Evolutionary conservation across 2,329 filamentous ascomycete genomes (phyloP).

Genomic region (Colletotrichum siamense): DNA sequence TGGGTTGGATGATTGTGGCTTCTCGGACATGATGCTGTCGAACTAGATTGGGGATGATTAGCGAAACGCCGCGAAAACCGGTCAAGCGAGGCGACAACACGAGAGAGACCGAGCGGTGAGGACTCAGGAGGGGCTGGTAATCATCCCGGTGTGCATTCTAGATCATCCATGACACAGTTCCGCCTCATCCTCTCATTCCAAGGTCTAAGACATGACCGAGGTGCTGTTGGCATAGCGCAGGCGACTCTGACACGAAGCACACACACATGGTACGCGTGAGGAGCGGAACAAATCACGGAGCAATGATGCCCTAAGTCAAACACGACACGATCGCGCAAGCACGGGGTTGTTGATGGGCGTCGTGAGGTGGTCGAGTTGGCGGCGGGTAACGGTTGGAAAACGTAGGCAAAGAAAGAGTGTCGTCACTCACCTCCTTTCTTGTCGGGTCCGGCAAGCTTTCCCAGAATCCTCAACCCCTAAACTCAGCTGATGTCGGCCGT

Average conservation of each 20-base stretch:
- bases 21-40: constrained; percentile 35
- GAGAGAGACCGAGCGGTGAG: constrained; percentile 1
- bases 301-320: neutral
- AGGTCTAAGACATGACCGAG: constrained; percentile 25
- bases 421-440: constrained; percentile 22
- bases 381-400: neutral
- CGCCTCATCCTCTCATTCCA: constrained; percentile 17
- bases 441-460: constrained; percentile 22
- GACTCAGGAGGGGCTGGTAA: constrained; percentile 13
- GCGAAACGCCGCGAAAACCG: neutral
- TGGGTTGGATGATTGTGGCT: constrained; percentile 29
- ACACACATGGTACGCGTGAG: constrained; percentile 1
- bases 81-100: neutral
- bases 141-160: neutral
- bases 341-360: neutral
- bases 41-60: constrained; percentile 1
- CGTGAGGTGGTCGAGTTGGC: neutral
- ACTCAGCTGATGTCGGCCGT: constrained; percentile 30
- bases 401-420: neutral
- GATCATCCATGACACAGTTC: constrained; percentile 12
- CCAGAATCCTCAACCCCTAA: constrained; percentile 29
- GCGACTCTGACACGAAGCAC: neutral
- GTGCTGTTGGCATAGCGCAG: neutral
- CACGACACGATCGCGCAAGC: neutral
- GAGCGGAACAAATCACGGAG: neutral